Percentiles rank a stretch among this genome's conserved stretches.
Evolutionary conservation across 305 asterid species (phyloP).

Genomic region (Fraxinus sp.): DNA sequence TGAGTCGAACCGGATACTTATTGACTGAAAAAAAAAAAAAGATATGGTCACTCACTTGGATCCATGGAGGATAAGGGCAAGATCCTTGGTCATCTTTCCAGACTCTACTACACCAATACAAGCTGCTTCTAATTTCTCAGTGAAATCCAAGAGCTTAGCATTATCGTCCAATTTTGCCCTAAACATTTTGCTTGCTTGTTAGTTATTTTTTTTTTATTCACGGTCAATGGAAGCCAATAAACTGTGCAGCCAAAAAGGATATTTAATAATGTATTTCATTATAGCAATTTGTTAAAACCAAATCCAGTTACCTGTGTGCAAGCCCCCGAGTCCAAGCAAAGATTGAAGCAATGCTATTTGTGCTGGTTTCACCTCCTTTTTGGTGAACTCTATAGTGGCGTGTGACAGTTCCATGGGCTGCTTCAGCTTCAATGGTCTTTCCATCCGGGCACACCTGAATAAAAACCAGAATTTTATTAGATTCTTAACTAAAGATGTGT

Average conservation of each 20-base stretch:
- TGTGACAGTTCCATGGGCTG: slow-evolving; percentile 98
- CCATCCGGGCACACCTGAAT: slow-evolving; percentile 95
- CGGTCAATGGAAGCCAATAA: not conserved
- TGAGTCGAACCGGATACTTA: not conserved
- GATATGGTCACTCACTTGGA: slow-evolving; percentile 56
- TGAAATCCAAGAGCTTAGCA: slow-evolving; percentile 75
- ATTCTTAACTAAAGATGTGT: not conserved
- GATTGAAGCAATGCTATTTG: slow-evolving; percentile 96
- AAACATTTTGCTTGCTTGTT: not conserved
- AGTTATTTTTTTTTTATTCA: not conserved
- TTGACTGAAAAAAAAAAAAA: not conserved
- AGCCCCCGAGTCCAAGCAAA: slow-evolving; percentile 99
- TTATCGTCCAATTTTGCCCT: slow-evolving; percentile 95
- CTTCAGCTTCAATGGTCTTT: slow-evolving; percentile 98
- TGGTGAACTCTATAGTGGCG: slow-evolving; percentile 96
- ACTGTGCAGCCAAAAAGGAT: not conserved
- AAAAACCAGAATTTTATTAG: slow-evolving; percentile 24
- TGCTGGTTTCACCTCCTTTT: slow-evolving; percentile 98
- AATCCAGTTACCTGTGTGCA: slow-evolving; percentile 68
- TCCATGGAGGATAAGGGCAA: slow-evolving; percentile 90
- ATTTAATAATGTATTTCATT: not conserved
- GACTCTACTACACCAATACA: slow-evolving; percentile 86
- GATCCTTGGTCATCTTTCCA: slow-evolving; percentile 98
- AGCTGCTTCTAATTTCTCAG: slow-evolving; percentile 89
- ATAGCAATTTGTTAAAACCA: not conserved